Conservation (phyloP, 352 stramenopile genomes). For the Pythium aristosporum region DNA sequence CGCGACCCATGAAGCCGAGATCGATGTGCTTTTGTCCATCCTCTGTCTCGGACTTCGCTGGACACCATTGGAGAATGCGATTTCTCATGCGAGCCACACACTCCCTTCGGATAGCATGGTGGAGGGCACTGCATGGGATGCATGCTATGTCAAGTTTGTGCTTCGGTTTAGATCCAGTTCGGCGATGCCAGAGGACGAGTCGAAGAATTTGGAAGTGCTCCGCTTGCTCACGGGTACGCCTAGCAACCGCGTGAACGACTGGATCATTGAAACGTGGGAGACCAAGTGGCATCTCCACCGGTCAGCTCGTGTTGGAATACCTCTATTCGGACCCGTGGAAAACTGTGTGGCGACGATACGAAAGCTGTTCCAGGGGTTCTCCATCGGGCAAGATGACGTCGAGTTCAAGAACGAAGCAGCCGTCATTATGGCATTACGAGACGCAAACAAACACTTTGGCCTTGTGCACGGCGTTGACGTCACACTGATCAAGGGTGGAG, state of each 20-base stretch:
- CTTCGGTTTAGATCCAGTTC: neutral
- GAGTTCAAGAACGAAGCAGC: neutral
- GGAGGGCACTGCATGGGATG: neutral
- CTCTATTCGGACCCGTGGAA: slow-evolving; percentile 4
- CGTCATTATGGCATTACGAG: neutral
- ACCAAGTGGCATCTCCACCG: slow-evolving; percentile 19
- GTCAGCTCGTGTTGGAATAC: neutral
- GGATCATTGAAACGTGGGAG: slow-evolving; percentile 17
- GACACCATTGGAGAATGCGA: neutral
- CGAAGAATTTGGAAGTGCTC: neutral
- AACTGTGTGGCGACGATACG: slow-evolving; percentile 3
- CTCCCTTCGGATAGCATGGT: neutral
- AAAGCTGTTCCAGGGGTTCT: slow-evolving; percentile 5
- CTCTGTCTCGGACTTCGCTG: neutral
- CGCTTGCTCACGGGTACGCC: neutral
- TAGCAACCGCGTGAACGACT: neutral
- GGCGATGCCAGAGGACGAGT: neutral
- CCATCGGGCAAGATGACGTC: slow-evolving; percentile 22
- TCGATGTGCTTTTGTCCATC: neutral
- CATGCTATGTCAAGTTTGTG: slow-evolving; percentile 8
- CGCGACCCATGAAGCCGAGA: neutral
- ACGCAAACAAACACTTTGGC: slow-evolving; percentile 6
- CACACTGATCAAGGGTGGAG: slow-evolving; percentile 28
- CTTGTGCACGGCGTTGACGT: slow-evolving; percentile 32
- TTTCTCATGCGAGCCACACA: neutral